Base-by-base conservation (phyloP, 306 rosid species). In the Crataegus laevigata region DNA sequence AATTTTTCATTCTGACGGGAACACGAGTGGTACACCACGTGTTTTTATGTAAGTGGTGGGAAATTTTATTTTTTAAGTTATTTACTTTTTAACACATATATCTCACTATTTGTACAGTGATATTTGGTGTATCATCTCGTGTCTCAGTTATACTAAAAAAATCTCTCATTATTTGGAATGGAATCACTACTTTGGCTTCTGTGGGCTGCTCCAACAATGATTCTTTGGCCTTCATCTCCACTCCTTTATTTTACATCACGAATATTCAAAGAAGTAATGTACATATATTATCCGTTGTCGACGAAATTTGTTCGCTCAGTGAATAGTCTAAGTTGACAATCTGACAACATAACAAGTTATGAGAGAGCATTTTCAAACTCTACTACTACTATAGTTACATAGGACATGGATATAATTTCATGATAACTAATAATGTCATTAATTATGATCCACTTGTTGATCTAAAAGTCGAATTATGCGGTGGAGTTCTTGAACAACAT, bases 401-500 rank as follows among this genome's bases (percentile, higher is more conserved):
- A 47, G 8, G 11, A 65, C 45, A 65, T 10, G 17, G 47, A 21
- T 40, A n/a, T 12, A 52, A 9, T 61, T 54, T 83, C n/a, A 79
- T 61, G n/a, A 11, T 22, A 51, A 81, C 15, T 72, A 50, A 58
- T 66, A 43, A 58, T 66, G 18, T 63, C 66, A 66, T 80, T n/a
- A 21, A 18, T 60, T 68, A 43, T 58, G 17, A 61, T 26, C 59
- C 57, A 29, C 62, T 66, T 87, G 80, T 68, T 87, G 80, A 71
- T 82, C 88, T 64, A 69, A 63, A 72, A 57, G 74, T 78, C 78
- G 91, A 74, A 85, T 81, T 71, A 94, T 84, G 84, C 83, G 62
- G 28, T 85, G 80, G 38, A 94, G 90, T 34, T 87, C 83, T 78
- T 89, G 91, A 80, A 89, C 93, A 74, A 89, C 84, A 65, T 80